Base-by-base conservation (phyloP, 75 land plant genomes). In the Pseudotsuga menziesii region DNA sequence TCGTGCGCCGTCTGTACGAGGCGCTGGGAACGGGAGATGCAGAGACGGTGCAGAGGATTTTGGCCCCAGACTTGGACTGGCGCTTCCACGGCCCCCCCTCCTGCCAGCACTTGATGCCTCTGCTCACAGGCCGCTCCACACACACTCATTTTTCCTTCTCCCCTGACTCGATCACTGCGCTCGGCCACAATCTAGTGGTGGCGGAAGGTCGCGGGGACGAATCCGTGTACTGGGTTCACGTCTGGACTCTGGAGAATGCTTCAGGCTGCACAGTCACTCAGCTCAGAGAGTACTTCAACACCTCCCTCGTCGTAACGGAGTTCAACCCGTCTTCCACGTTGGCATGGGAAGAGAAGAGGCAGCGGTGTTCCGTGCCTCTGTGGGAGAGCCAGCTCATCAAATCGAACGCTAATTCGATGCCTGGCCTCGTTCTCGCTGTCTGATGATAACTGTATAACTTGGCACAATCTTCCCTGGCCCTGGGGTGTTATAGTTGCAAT, bases 61-160 rank as follows among this genome's bases (percentile, higher is more conserved):
- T 91, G 62, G 83, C 84, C 0, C 76, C 87, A 0, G 88, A 91
- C 72, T 83, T 96, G 70, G 98, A 96, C 88, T 96, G 98, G 98
- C 87, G 94, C 89, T 93, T 96, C 87, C 96, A 93, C 57, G 98
- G 98, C 39, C 98, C 98, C 0, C 96, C 92, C n/a, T 12, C 83
- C 23, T 80, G 82, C 82, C 92, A 96, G 83, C 86, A 85, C 81
- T 26, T 96, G 89, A 91, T 88, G 91, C 92, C 86, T 75, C 56
- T 90, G 20, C 92, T 96, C 77, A 96, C 97, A 58, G 98, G 97
- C 39, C 79, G 72, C 41, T 63, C 81, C 22, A 16, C 39, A 41
- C 72, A 61, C 77, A 54, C 61, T 22, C 72, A 60, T 55, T 76
- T 80, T 56, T 25, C 19, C 39, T 86, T 83, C 72, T 61, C 19